These are phyloP conservation scores for Ceratobasidium sp. DNA, from an alignment of 1,284 basidiomycete species.

Conservation along the genomic window DNA sequence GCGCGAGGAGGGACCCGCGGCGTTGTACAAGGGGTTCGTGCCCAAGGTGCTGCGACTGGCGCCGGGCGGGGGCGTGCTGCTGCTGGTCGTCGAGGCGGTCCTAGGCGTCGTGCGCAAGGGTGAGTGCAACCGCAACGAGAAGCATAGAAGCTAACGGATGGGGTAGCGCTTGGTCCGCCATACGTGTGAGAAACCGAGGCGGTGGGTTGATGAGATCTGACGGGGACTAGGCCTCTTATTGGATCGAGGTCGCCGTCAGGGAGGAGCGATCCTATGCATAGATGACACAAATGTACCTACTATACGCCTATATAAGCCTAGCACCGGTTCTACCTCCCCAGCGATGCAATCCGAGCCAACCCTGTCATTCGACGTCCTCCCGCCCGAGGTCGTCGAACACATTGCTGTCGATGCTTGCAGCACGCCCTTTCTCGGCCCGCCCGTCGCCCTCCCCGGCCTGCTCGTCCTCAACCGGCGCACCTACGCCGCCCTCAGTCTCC, in stretches of 20 bases:
- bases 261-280: conserved; percentile 12
- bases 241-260: conserved; percentile 22
- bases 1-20: conserved; percentile 86
- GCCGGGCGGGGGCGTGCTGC: conserved; percentile 92
- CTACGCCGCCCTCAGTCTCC: conserved; percentile 46
- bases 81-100: conserved; percentile 89
- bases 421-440: conserved; percentile 38
- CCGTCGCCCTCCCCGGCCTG: conserved; percentile 45
- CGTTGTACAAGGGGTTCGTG: conserved; percentile 93
- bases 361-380: conserved; percentile 47
- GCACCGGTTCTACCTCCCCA: neutral
- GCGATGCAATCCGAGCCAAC: neutral
- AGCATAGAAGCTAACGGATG: neutral
- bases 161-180: conserved; percentile 30
- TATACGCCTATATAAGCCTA: conserved; percentile 29
- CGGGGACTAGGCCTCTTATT: neutral
- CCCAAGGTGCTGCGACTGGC: conserved; percentile 86
- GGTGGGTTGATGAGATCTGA: neutral
- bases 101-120: conserved; percentile 56
- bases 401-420: conserved; percentile 50
- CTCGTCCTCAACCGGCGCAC: conserved; percentile 50
- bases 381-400: conserved; percentile 51
- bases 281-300: conserved; percentile 7
- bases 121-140: neutral
- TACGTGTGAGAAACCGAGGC: conserved; percentile 16